Base-by-base conservation (phyloP, 1,139 yeast species). In the Scheffersomyces stambukii region DNA sequence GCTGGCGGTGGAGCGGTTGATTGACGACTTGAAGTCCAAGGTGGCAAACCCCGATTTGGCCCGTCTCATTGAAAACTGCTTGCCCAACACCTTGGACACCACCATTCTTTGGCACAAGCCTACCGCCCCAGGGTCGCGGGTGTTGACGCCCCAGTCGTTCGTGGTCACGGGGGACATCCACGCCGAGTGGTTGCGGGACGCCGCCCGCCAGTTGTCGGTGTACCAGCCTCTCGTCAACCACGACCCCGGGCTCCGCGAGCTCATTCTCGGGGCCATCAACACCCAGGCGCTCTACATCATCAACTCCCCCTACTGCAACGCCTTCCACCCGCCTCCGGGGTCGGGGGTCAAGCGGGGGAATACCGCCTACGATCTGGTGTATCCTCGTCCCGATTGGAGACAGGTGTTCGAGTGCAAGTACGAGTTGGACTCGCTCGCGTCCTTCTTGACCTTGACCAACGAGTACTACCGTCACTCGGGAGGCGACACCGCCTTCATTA, bases 111-210 rank as follows among this genome's bases (percentile, higher is more conserved):
- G 89, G 86, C 86, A 81, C 50, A 47, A 52, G 19, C 33, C 35
- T 8, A 43, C 19, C 16, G 10, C 8, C 13, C 10, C 15, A 12
- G 7, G 8, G 10, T 16, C 11, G 16, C 15, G 19, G 8, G 13
- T 6, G 9, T 9, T 19, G 3, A 19, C 21, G 27, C 62, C 59
- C 1, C 64, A 47, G 30, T 43, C 69, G 0, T 86, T 86, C 54
- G 73, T 86, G 2, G 94, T 86, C 19, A 86, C 96, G 0, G 96
- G 96, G 3, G 95, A 85, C 45, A 81, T 81, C 24, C 88, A 85
- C 52, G 96, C 96, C 2, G 95, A 85, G 53, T 86, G 96, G 81
- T 60, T 86, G 21, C 59, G 96, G 27, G 96, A 86, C 54, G 79
- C 95, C 1, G 86, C 95, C 1, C 64, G 94, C 41, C 96, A 86